These are phyloP conservation scores for Zangia roseola DNA, from an alignment of 768 basidiomycete species.

Conservation along the genomic window DNA sequence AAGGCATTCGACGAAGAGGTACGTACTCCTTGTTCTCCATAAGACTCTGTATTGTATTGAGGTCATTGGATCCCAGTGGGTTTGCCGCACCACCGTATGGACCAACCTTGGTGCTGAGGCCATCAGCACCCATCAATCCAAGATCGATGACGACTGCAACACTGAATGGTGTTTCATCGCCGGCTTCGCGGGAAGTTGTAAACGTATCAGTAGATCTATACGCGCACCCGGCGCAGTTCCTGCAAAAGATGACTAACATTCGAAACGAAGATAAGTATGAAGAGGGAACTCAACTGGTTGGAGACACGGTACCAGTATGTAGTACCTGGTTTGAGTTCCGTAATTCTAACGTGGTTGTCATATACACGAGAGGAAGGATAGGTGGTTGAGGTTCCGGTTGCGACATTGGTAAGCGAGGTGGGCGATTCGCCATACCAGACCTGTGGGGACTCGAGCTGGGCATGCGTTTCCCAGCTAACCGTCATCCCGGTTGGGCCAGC, in stretches of 20 bases:
- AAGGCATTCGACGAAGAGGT: not conserved
- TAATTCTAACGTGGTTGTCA: constrained; percentile 29
- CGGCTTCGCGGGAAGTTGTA: constrained; percentile 20
- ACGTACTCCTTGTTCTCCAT: constrained; percentile 28
- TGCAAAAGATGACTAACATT: no score
- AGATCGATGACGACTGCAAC: constrained; percentile 27
- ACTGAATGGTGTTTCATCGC: constrained; percentile 20
- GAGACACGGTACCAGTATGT: constrained; percentile 29
- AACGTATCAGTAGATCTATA: constrained; percentile 26
- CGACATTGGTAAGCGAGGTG: constrained; percentile 15
- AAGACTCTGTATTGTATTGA: constrained; percentile 31
- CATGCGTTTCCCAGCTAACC: constrained; percentile 26
- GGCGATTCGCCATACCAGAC: constrained; percentile 27
- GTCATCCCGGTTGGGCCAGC: constrained; percentile 27
- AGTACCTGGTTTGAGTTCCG: constrained; percentile 21
- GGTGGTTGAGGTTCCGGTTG: constrained; percentile 20
- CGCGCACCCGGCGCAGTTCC: constrained; percentile 28
- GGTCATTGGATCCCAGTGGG: constrained; percentile 24
- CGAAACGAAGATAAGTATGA: not conserved
- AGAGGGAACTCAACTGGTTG: constrained; percentile 19
- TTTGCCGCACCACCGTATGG: constrained; percentile 20
- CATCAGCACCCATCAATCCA: constrained; percentile 27
- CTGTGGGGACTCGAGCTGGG: constrained; percentile 20
- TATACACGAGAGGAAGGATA: constrained; percentile 27
- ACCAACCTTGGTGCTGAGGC: constrained; percentile 30